A percentile compares a stretch with the other conserved stretches of the same genome.
These are phyloP conservation scores for Sonneratia caseolaris DNA, from an alignment of 345 rosid genomes.

Conservation along the genomic window DNA sequence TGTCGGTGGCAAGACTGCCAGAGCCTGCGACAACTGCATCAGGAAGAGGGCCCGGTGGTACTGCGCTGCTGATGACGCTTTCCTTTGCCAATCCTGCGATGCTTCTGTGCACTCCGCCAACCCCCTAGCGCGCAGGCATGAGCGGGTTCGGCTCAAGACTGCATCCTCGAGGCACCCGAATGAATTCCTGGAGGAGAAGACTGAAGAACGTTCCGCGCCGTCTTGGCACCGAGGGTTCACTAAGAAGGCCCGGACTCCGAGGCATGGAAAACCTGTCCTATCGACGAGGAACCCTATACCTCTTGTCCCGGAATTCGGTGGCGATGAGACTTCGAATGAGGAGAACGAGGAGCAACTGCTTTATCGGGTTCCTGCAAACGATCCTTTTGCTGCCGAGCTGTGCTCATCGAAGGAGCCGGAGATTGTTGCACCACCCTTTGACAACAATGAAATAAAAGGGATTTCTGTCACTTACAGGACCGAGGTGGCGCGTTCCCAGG, in stretches of 20 bases:
- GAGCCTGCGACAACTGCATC: slow-evolving; percentile 83
- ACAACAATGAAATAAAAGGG: neutral
- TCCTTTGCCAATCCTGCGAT: slow-evolving; percentile 87
- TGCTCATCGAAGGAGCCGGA: slow-evolving; percentile 27
- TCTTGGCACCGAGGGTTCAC: slow-evolving; percentile 82
- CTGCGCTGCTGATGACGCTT: slow-evolving; percentile 95
- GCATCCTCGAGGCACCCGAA: slow-evolving; percentile 22
- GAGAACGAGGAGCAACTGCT: slow-evolving; percentile 70
- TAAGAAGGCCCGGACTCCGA: slow-evolving; percentile 78
- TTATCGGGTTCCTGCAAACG: slow-evolving; percentile 75
- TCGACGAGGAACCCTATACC: slow-evolving; percentile 18
- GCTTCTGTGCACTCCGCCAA: slow-evolving; percentile 80
- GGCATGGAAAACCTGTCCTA: slow-evolving; percentile 28
- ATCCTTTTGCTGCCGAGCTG: slow-evolving; percentile 47
- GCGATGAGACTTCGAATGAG: slow-evolving; percentile 44
- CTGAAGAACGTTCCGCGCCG: slow-evolving; percentile 15
- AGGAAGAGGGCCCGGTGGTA: slow-evolving; percentile 80
- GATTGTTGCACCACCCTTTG: slow-evolving; percentile 7
- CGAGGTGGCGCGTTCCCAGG: slow-evolving; percentile 23
- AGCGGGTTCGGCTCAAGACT: slow-evolving; percentile 68
- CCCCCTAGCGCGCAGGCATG: slow-evolving; percentile 71
- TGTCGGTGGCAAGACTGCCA: slow-evolving; percentile 68
- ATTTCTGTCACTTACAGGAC: neutral
- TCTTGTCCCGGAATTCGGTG: slow-evolving; percentile 66
- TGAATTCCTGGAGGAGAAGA: neutral